Evolutionary conservation across 495 filamentous ascomycete genomes (phyloP).

Genomic region (Clohesyomyces aquaticus): DNA sequence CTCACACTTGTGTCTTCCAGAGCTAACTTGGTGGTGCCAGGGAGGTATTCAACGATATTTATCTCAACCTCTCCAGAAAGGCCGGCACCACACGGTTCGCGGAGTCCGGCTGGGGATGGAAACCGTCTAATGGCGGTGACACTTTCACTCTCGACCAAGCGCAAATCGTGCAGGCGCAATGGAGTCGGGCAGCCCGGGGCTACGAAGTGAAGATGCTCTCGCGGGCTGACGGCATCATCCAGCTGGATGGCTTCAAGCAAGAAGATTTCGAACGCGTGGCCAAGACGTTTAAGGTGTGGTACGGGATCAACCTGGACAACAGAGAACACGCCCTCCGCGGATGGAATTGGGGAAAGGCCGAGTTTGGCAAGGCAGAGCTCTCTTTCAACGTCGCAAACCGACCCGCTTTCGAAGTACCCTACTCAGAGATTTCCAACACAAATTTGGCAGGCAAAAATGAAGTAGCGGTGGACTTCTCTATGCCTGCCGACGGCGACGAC

Average conservation of each 20-base stretch:
- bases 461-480: constrained; percentile 90
- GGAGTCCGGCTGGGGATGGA: constrained; percentile 93
- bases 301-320: constrained; percentile 86
- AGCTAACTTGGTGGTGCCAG: constrained; percentile 43
- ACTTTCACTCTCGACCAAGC: constrained; percentile 86
- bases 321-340: constrained; percentile 93
- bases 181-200: constrained; percentile 91
- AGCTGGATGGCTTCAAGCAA: constrained; percentile 91
- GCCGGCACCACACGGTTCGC: constrained; percentile 90
- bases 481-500: constrained; percentile 66
- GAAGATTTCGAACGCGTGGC: constrained; percentile 89
- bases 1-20: not conserved
- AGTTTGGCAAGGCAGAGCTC: constrained; percentile 93
- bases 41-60: constrained; percentile 96
- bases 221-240: constrained; percentile 80
- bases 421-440: constrained; percentile 96
- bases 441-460: constrained; percentile 98
- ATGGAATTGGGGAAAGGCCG: constrained; percentile 99
- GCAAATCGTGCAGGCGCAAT: constrained; percentile 84
- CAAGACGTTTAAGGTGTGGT: constrained; percentile 95
- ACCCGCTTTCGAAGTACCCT: constrained; percentile 96
- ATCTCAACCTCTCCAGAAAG: constrained; percentile 89
- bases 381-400: constrained; percentile 96
- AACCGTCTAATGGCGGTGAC: constrained; percentile 81
- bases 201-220: constrained; percentile 90